phyloP scores from a whole-genome alignment of 169 alveolate species.

The Cyclospora cayetanensis region DNA sequence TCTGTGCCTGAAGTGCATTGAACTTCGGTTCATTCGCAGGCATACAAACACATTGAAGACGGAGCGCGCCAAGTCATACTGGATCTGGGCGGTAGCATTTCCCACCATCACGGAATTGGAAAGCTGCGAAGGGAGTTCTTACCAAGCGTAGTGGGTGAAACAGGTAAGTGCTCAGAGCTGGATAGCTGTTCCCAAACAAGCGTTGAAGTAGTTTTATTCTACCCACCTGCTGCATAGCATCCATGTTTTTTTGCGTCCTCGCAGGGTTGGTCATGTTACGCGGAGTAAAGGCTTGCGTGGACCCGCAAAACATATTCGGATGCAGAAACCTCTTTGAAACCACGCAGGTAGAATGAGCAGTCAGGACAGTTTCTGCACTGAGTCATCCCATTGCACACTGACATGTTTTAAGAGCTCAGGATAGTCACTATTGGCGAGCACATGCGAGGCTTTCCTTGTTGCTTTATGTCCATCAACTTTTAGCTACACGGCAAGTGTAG shows the following conservation, averaged over 20 bases:
- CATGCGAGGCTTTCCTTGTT: no score
- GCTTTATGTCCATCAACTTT: no score
- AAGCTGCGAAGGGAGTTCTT: constrained; percentile 83
- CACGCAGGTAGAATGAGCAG: no score
- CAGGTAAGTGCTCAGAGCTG: constrained; percentile 65
- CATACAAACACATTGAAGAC: constrained; percentile 82
- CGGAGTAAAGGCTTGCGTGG: constrained; percentile 75
- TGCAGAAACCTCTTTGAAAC: constrained; percentile 51
- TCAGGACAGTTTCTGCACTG: no score
- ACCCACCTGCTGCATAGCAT: background rate
- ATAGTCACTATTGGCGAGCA: no score
- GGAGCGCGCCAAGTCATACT: constrained; percentile 85
- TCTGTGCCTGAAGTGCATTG: background rate
- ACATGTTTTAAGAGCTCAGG: no score
- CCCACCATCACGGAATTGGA: constrained; percentile 91
- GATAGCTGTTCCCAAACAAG: background rate
- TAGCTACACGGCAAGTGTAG: no score
- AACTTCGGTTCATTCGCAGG: constrained; percentile 37
- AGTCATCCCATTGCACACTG: no score
- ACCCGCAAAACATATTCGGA: constrained; percentile 81
- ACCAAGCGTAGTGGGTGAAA: constrained; percentile 76
- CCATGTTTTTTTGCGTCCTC: background rate
- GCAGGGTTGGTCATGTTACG: constrained; percentile 71
- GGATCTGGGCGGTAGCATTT: constrained; percentile 84
- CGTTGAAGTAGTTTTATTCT: background rate